Percentiles rank a stretch among this genome's conserved stretches.
Conservation (phyloP, 164 flowering plant genomes). For the Vitis rotundifolia region DNA sequence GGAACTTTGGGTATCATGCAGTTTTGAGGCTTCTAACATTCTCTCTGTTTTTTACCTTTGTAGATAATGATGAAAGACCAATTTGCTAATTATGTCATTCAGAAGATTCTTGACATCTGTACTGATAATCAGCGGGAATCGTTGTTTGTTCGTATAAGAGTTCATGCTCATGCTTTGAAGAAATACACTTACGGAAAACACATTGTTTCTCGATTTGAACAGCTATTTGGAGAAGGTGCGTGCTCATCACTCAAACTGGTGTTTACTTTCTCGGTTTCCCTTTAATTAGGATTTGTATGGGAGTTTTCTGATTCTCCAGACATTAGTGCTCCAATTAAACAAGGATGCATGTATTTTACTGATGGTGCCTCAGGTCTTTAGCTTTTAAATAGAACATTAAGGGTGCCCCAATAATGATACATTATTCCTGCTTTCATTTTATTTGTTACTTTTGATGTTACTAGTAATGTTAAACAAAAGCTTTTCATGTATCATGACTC, state of each 20-base stretch:
- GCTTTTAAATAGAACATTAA: no score
- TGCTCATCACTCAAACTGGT: not conserved
- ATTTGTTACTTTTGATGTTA: no score
- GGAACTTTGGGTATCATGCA: not conserved
- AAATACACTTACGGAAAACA: slow-evolving; percentile 93
- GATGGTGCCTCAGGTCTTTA: no score
- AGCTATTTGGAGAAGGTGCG: slow-evolving; percentile 63
- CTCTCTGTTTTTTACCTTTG: not conserved
- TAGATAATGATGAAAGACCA: slow-evolving; percentile 95
- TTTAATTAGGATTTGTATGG: no score
- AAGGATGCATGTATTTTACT: no score
- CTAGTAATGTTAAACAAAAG: no score
- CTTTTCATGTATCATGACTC: no score
- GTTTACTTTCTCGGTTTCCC: no score
- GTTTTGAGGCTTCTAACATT: not conserved
- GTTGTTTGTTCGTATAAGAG: slow-evolving; percentile 54
- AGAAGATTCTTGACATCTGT: slow-evolving; percentile 75
- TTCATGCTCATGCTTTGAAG: slow-evolving; percentile 70
- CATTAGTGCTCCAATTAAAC: no score
- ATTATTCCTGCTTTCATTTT: no score
- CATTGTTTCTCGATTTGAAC: slow-evolving; percentile 84
- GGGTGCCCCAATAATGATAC: no score
- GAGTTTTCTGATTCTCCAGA: no score
- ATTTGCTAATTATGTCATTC: slow-evolving; percentile 90
- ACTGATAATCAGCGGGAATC: slow-evolving; percentile 53